These are phyloP conservation scores for Rhizopogon sp. DNA, from an alignment of 768 basidiomycete species.

Conservation along the genomic window DNA sequence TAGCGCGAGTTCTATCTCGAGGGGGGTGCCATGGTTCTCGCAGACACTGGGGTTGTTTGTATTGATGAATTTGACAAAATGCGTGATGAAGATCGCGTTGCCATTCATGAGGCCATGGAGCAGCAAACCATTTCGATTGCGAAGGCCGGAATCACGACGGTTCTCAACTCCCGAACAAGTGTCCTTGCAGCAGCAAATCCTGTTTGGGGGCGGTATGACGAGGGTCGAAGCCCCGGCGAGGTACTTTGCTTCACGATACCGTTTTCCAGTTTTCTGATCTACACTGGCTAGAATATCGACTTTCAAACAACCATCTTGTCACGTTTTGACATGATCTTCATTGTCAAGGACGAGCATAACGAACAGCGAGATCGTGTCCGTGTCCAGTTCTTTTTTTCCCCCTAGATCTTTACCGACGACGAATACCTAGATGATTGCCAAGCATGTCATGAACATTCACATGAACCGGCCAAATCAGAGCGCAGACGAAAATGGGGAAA, in stretches of 20 bases:
- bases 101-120: conserved; percentile 99
- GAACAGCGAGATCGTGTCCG: conserved; percentile 84
- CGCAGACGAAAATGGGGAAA: conserved; percentile 57
- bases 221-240: conserved; percentile 93
- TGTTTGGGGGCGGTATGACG: conserved; percentile 96
- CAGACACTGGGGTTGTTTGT: conserved; percentile 96
- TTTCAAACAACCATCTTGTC: conserved; percentile 98
- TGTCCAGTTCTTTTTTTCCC: conserved; percentile 9
- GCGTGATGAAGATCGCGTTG: conserved; percentile 98
- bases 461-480: conserved; percentile 83
- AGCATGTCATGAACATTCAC: conserved; percentile 98
- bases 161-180: conserved; percentile 91
- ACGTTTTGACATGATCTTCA: conserved; percentile 99
- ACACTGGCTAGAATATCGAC: conserved; percentile 68
- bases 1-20: conserved; percentile 98
- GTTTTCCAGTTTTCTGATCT: background rate
- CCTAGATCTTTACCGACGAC: background rate
- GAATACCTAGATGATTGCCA: conserved; percentile 76
- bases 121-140: conserved; percentile 99
- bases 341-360: conserved; percentile 97
- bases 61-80: conserved; percentile 99
- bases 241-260: conserved; percentile 28
- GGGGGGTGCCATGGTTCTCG: conserved; percentile 98
- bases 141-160: conserved; percentile 97
- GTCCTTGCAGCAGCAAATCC: conserved; percentile 98